Percentiles rank a stretch among this genome's conserved stretches.
Conservation (phyloP, 305 asterid genomes). For the Rubia balearica region DNA sequence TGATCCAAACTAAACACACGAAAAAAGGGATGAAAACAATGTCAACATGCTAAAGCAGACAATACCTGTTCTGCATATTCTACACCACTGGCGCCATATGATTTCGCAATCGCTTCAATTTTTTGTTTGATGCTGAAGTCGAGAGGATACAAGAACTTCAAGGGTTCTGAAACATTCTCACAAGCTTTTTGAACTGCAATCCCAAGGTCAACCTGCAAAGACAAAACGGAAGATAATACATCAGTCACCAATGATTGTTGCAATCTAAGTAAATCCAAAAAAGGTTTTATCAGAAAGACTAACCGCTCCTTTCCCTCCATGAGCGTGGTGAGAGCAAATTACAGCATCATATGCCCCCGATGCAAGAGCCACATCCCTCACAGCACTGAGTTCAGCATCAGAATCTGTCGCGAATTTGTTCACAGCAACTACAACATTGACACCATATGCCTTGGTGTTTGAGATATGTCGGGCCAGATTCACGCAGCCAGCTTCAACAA, state of each 20-base stretch:
- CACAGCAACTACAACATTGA: constrained; percentile 91
- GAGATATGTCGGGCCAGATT: constrained; percentile 74
- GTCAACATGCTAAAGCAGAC: neutral
- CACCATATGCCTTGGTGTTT: constrained; percentile 77
- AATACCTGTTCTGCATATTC: constrained; percentile 91
- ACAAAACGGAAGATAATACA: constrained; percentile 18
- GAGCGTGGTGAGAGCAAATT: constrained; percentile 90
- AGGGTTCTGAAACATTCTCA: constrained; percentile 60
- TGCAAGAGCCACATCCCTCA: constrained; percentile 60
- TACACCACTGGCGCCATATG: constrained; percentile 91
- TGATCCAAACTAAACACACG: neutral
- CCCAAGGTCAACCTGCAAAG: constrained; percentile 76
- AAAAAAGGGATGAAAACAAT: neutral
- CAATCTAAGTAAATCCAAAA: neutral
- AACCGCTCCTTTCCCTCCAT: constrained; percentile 98
- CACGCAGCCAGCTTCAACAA: constrained; percentile 90
- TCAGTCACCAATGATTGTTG: constrained; percentile 1
- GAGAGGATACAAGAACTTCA: constrained; percentile 62
- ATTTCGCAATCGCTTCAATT: constrained; percentile 87
- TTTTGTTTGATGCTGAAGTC: constrained; percentile 79
- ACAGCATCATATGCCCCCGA: constrained; percentile 97
- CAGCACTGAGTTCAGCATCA: constrained; percentile 76
- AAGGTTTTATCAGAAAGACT: constrained; percentile 25
- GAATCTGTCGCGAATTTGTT: constrained; percentile 87
- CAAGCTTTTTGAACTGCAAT: constrained; percentile 86